These are phyloP conservation scores for Scleroderma bovista DNA, from an alignment of 768 basidiomycete species.

Conservation along the genomic window DNA sequence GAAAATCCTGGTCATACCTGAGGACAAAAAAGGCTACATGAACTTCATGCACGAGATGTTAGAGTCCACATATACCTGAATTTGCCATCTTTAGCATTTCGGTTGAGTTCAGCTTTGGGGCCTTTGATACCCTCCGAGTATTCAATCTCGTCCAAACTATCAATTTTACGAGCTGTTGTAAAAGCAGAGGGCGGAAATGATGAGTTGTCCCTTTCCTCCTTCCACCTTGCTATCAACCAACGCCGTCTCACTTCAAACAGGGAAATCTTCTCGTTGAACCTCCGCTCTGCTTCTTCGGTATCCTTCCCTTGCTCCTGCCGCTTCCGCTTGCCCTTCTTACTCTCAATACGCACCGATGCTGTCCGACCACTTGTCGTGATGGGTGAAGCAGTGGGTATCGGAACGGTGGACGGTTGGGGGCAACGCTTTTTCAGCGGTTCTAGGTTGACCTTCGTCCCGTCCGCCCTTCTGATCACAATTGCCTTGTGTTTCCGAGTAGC, in stretches of 20 bases:
- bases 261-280: conserved; percentile 17
- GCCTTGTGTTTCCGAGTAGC: conserved; percentile 34
- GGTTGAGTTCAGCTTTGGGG: conserved; percentile 81
- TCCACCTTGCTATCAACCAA: conserved; percentile 26
- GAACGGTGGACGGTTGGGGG: conserved; percentile 35
- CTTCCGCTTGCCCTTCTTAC: conserved; percentile 47
- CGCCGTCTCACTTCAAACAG: conserved; percentile 26
- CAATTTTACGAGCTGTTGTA: conserved; percentile 78
- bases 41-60: not conserved
- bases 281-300: conserved; percentile 35
- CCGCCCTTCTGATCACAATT: conserved; percentile 55
- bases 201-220: conserved; percentile 32
- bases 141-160: conserved; percentile 66
- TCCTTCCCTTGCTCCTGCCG: conserved; percentile 41
- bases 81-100: conserved; percentile 78
- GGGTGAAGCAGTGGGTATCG: conserved; percentile 35
- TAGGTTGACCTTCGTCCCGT: conserved; percentile 61
- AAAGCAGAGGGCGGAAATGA: conserved; percentile 49
- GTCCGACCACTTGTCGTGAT: conserved; percentile 22
- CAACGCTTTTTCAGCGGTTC: conserved; percentile 47
- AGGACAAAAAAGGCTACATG: not conserved
- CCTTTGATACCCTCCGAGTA: conserved; percentile 84
- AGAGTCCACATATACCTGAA: conserved; percentile 54
- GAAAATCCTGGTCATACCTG: conserved; percentile 93
- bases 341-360: conserved; percentile 57